These are phyloP conservation scores for Periconia digitata DNA, from an alignment of 2,329 filamentous ascomycete genomes.

Conservation along the genomic window DNA sequence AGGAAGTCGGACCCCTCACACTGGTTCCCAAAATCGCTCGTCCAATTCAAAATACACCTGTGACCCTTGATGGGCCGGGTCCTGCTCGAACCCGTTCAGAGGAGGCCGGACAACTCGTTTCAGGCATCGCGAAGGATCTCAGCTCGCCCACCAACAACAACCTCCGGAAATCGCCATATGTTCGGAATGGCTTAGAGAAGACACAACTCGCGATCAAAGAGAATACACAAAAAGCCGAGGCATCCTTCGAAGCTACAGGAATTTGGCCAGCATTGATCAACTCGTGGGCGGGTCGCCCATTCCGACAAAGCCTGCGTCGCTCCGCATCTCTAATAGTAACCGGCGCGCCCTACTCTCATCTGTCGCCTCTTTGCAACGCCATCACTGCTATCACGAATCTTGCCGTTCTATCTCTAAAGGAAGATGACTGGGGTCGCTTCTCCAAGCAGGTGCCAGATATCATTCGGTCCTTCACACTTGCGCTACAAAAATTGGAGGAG, in stretches of 20 bases:
- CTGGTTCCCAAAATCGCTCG: constrained; percentile 54
- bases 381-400: constrained; percentile 70
- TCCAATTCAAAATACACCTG: constrained; percentile 51
- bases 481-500: constrained; percentile 68
- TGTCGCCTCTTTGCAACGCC: constrained; percentile 49
- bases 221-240: neutral
- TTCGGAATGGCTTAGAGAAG: constrained; percentile 30
- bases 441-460: constrained; percentile 76
- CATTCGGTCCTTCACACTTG: constrained; percentile 70
- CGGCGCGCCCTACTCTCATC: constrained; percentile 71
- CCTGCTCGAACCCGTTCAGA: constrained; percentile 39
- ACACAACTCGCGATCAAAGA: neutral
- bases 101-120: constrained; percentile 29
- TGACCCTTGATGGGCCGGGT: constrained; percentile 44
- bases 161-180: constrained; percentile 34
- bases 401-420: constrained; percentile 70
- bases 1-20: constrained; percentile 38
- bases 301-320: constrained; percentile 69
- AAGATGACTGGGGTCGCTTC: constrained; percentile 86
- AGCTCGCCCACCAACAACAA: constrained; percentile 31
- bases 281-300: constrained; percentile 63
- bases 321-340: constrained; percentile 69
- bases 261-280: constrained; percentile 32
- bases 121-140: constrained; percentile 49
- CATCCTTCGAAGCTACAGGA: constrained; percentile 21